A percentile compares a stretch with the other conserved stretches of the same genome.
Conservation (phyloP, 2,329 filamentous ascomycete species). For the Fusarium tupiense region DNA sequence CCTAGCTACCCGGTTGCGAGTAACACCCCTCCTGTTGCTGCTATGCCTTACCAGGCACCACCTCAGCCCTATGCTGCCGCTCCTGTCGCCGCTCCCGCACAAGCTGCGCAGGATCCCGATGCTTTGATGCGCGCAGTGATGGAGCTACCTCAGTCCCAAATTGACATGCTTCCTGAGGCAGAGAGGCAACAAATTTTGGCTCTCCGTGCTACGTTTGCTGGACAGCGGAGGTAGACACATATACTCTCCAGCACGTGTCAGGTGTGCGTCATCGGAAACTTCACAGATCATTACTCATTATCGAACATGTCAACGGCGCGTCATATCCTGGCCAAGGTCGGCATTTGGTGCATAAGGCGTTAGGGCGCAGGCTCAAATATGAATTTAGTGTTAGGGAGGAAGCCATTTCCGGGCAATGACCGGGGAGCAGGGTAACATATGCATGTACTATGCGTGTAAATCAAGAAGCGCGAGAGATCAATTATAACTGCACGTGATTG, state of each 20-base stretch:
- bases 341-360: constrained; percentile 27
- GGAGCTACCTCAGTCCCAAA: constrained; percentile 80
- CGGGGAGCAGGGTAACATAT: background rate
- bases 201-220: constrained; percentile 72
- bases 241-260: background rate
- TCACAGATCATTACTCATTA: background rate
- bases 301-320: background rate
- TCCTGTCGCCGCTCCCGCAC: constrained; percentile 46
- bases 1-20: constrained; percentile 39
- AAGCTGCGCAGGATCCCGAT: constrained; percentile 67
- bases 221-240: constrained; percentile 47
- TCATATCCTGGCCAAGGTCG: constrained; percentile 10
- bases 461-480: background rate
- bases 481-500: background rate
- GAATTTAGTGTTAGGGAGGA: constrained; percentile 1
- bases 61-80: constrained; percentile 51
- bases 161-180: constrained; percentile 79
- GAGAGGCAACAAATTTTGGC: constrained; percentile 83
- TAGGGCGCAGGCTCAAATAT: constrained; percentile 31
- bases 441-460: background rate
- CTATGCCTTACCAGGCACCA: constrained; percentile 58
- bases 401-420: background rate
- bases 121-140: constrained; percentile 84
- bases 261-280: background rate
- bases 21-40: constrained; percentile 59